Evolutionary conservation across 345 rosid species (phyloP), one percentile per base, ranked within the genome.

Genomic region (Erucastrum elatum): DNA sequence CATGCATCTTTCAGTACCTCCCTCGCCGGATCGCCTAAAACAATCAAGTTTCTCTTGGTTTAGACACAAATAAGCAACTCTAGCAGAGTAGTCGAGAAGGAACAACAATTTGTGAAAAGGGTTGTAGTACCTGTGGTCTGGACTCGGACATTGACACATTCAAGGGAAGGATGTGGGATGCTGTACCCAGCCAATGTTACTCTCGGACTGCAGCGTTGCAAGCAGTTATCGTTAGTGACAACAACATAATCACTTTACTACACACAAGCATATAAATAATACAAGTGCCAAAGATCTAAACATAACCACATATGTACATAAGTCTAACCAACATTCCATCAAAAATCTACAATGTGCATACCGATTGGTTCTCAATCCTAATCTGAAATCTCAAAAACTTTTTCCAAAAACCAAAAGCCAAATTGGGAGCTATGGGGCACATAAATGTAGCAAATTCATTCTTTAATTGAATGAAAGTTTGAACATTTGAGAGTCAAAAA

Each of bases 81-180:
- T 16, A 5, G 30, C 11, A 35, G 63, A 59, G 59, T 59, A 10
- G 21, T 44, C 10, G 0, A 65, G 16, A 10, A 46, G 63, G 64
- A 44, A 44, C n/a, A 55, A 51, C 3, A 63, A 1, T 5, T 12
- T 37, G 3, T 64, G 26, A 29, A 65, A 21, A 4, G 12, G 46
- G 44, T 9, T 12, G 12, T 35, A 8, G 72, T 85, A 95, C 99
- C 99, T 80, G 99, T 90, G 5, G 99, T 95, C 81, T 95, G 98
- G 37, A 95, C 94, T 67, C 89, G 87, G 66, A 93, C 82, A 71
- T 86, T 89, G 71, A 95, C 98, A 34, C 81, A 81, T 56, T 93
- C 96, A 77, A 88, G 89, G 37, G 98, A 93, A 71, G 98, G 98
- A 88, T 93, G 98, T 75, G 94, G 98, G 67, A 95, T 93, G 81